Conservation (phyloP, 164 flowering plant species). For the Annona cherimola region DNA sequence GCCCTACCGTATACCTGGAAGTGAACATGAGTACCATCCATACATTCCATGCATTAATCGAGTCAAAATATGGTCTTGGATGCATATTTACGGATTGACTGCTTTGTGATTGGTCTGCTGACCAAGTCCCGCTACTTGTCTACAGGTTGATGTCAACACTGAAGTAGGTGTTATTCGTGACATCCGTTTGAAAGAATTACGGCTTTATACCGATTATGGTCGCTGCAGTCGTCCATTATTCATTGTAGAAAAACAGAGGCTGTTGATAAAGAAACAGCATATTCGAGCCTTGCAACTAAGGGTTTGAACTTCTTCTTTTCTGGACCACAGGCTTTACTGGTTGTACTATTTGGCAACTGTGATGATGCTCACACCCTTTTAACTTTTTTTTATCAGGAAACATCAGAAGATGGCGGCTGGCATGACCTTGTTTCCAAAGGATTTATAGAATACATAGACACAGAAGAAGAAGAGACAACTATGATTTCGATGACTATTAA, state of each 20-base stretch:
- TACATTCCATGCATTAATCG: too few relatives aligned
- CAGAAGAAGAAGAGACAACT: slow-evolving; percentile 98
- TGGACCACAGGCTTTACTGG: not conserved
- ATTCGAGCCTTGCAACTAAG: slow-evolving; percentile 77
- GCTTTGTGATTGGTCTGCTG: not conserved
- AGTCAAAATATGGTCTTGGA: too few relatives aligned
- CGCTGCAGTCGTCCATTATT: slow-evolving; percentile 99
- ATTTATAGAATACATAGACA: slow-evolving; percentile 85
- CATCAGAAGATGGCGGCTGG: slow-evolving; percentile 85
- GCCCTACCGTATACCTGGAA: too few relatives aligned
- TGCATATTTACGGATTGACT: not conserved
- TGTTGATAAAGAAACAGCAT: slow-evolving; percentile 85
- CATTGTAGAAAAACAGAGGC: slow-evolving; percentile 87
- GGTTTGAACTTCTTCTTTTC: slow-evolving; percentile 33
- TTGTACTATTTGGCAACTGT: not conserved
- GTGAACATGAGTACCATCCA: too few relatives aligned
- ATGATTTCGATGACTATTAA: slow-evolving; percentile 97
- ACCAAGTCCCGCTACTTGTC: too few relatives aligned
- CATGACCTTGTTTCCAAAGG: slow-evolving; percentile 92
- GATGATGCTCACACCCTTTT: slow-evolving; percentile 4
- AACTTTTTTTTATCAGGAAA: slow-evolving; percentile 43
- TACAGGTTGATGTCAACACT: slow-evolving; percentile 96
- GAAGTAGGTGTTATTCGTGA: slow-evolving; percentile 98
- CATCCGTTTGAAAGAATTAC: slow-evolving; percentile 76
- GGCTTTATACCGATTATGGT: slow-evolving; percentile 96